Percentiles rank a stretch among this genome's conserved stretches.
Conservation (phyloP, 306 rosid genomes). For the Acacia melanoxylon region DNA sequence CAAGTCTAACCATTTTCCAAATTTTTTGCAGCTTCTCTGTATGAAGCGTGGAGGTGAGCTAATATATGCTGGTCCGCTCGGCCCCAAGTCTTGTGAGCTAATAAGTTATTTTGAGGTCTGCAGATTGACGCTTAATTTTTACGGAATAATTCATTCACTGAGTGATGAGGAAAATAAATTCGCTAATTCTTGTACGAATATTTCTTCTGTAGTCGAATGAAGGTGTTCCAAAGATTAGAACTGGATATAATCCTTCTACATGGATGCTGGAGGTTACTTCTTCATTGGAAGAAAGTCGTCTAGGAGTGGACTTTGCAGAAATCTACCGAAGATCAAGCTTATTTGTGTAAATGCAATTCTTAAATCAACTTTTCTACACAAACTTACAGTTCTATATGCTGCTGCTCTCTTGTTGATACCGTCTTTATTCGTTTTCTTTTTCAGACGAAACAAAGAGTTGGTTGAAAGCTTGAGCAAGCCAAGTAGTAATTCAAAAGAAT, state of each 20-base stretch:
- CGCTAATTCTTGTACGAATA: slow-evolving; percentile 23
- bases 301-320: slow-evolving; percentile 75
- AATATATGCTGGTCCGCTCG: slow-evolving; percentile 98
- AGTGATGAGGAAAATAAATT: slow-evolving; percentile 26
- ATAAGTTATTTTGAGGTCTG: slow-evolving; percentile 89
- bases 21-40: slow-evolving; percentile 71
- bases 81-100: slow-evolving; percentile 83
- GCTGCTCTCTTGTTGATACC: slow-evolving; percentile 23
- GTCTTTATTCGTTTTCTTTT: background rate
- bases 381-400: slow-evolving; percentile 2
- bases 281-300: slow-evolving; percentile 58
- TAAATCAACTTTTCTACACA: background rate
- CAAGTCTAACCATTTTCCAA: slow-evolving; percentile 25
- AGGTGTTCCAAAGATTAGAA: slow-evolving; percentile 63
- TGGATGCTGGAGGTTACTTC: slow-evolving; percentile 90
- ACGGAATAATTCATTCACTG: slow-evolving; percentile 20
- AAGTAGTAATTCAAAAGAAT: slow-evolving; percentile 53
- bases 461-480: slow-evolving; percentile 70
- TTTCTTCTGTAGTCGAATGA: slow-evolving; percentile 63
- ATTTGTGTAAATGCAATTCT: slow-evolving; percentile 48
- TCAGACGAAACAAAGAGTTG: slow-evolving; percentile 61
- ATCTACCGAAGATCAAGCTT: slow-evolving; percentile 59
- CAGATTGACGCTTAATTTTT: slow-evolving; percentile 21
- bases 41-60: slow-evolving; percentile 99
- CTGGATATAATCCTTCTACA: slow-evolving; percentile 77